Evolutionary conservation across 805 yeast species (phyloP).

Genomic region (Kuraishia hungarica): DNA sequence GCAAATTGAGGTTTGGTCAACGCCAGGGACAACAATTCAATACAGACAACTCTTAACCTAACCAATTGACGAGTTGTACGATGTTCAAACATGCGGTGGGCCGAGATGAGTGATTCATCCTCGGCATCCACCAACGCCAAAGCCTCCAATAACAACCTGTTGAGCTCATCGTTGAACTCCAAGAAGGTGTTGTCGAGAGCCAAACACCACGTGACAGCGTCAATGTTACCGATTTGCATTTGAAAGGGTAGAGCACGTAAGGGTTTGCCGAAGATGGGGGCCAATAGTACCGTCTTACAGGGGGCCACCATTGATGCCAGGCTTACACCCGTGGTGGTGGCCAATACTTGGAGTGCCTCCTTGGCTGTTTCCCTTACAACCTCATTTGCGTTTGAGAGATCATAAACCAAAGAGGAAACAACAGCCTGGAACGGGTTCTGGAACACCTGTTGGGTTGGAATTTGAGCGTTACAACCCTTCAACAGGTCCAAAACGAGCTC

Average conservation of each 20-base stretch:
- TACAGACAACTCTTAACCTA: constrained; percentile 84
- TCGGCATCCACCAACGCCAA: constrained; percentile 95
- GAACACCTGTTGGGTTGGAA: constrained; percentile 52
- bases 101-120: constrained; percentile 87
- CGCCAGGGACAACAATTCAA: constrained; percentile 73
- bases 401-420: constrained; percentile 85
- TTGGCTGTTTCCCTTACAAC: constrained; percentile 80
- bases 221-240: constrained; percentile 97
- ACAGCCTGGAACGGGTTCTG: constrained; percentile 74
- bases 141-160: constrained; percentile 80
- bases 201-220: constrained; percentile 90
- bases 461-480: constrained; percentile 52
- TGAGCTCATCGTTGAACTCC: constrained; percentile 82
- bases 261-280: constrained; percentile 96
- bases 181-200: constrained; percentile 74
- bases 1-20: constrained; percentile 79
- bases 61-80: constrained; percentile 83
- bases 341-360: constrained; percentile 53
- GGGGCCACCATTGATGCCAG: constrained; percentile 72
- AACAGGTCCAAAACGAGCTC: constrained; percentile 57
- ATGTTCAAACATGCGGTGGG: constrained; percentile 78
- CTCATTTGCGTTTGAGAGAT: constrained; percentile 80
- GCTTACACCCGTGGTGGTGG: constrained; percentile 63
- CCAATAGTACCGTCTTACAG: constrained; percentile 71
- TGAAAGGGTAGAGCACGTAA: constrained; percentile 94